Evolutionary conservation across 73 alveolate species (phyloP).

Genomic region (Tetrahymena borealis): DNA sequence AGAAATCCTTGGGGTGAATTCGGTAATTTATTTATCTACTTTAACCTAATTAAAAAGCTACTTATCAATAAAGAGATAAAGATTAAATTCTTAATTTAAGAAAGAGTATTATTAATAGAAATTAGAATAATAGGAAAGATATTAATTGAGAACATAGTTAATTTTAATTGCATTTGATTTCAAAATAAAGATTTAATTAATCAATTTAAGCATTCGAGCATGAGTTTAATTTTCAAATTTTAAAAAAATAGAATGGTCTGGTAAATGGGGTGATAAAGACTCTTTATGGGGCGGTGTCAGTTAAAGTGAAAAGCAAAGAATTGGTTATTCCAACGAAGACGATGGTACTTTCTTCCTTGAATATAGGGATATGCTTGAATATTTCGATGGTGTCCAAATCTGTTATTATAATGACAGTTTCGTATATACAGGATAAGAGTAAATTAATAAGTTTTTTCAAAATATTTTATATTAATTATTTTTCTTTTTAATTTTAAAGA

Average conservation of each 20-base stretch:
- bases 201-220: not conserved
- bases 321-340: conserved; percentile 36
- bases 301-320: conserved; percentile 7
- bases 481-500: not conserved
- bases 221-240: not conserved
- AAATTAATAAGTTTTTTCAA: not conserved
- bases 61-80: too few relatives aligned
- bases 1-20: conserved; percentile 89
- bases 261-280: conserved; percentile 71
- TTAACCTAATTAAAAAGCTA: too few relatives aligned
- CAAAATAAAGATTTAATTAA: not conserved
- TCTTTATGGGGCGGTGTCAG: conserved; percentile 38
- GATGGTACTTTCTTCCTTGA: conserved; percentile 54
- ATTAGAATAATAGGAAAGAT: too few relatives aligned
- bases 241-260: conserved; percentile 68
- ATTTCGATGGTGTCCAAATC: not conserved
- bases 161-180: not conserved
- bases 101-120: too few relatives aligned
- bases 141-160: too few relatives aligned
- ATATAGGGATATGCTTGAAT: conserved; percentile 22
- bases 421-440: not conserved
- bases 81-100: too few relatives aligned
- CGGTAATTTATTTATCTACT: not conserved
- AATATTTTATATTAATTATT: not conserved
- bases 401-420: not conserved